phyloP scores from a whole-genome alignment of 2,329 filamentous ascomycete species.

The Trichophyton schoenleinii region DNA sequence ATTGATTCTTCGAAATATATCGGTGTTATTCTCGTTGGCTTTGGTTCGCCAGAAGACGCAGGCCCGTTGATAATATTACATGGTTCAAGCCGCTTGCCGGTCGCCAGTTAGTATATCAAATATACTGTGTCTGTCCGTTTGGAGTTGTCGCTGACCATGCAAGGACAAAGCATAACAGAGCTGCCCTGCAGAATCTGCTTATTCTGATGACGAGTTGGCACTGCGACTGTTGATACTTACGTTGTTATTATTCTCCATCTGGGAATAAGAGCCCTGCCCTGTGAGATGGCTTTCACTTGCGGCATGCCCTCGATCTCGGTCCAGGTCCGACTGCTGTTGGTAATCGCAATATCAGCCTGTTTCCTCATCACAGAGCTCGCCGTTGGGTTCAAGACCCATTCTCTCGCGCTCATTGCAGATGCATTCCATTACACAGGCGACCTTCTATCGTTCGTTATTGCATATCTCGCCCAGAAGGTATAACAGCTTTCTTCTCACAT shows the following conservation, averaged over 20 bases:
- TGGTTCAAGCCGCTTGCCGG: too few species aligned
- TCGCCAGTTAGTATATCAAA: too few species aligned
- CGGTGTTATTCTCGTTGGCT: too few species aligned
- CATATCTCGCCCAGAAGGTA: constrained; percentile 11
- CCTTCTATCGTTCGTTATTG: constrained; percentile 10
- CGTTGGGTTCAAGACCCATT: constrained; percentile 59
- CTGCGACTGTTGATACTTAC: not conserved
- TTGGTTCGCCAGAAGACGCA: too few species aligned
- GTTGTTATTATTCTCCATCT: not conserved
- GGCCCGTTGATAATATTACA: too few species aligned
- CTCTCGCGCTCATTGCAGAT: constrained; percentile 61
- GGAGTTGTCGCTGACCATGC: too few species aligned
- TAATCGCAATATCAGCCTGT: constrained; percentile 10
- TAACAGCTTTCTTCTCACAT: not conserved
- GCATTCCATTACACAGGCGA: constrained; percentile 60
- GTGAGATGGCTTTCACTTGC: not conserved
- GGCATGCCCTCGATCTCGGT: constrained; percentile 3
- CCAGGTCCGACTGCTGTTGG: constrained; percentile 9
- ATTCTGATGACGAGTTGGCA: not conserved
- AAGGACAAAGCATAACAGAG: too few species aligned
- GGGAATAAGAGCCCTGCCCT: not conserved
- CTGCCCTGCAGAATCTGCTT: not conserved
- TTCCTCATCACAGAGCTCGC: constrained; percentile 11
- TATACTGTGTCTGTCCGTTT: too few species aligned
- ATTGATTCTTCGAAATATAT: too few species aligned